A percentile compares a stretch with the other conserved stretches of the same genome.
phyloP scores from a whole-genome alignment of 257 asterid species.

The Jacaranda copaia region DNA sequence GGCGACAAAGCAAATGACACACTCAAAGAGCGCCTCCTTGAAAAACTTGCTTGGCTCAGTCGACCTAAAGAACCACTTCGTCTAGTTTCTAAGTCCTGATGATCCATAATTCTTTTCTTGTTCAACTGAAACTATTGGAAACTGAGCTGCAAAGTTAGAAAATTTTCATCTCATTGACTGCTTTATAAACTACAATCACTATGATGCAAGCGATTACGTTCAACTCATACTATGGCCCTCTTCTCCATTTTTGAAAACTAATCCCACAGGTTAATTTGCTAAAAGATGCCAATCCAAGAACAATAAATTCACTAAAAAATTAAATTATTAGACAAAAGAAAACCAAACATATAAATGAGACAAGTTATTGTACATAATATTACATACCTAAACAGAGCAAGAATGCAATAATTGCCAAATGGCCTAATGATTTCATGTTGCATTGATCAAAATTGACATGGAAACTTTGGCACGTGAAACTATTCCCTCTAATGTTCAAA shows the following conservation, averaged over 20 bases:
- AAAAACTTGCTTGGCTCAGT: constrained; percentile 51
- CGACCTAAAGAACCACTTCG: constrained; percentile 53
- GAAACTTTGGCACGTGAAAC: constrained; percentile 6
- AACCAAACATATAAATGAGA: neutral
- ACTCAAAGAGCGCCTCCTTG: constrained; percentile 57
- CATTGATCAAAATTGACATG: too few species aligned
- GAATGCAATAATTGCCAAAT: neutral
- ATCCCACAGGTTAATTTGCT: neutral
- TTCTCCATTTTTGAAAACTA: constrained; percentile 13
- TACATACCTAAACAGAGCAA: neutral
- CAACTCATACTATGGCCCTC: constrained; percentile 2
- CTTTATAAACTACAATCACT: neutral
- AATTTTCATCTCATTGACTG: neutral
- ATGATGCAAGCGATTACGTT: neutral
- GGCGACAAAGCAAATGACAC: constrained; percentile 40
- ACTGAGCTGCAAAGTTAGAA: neutral
- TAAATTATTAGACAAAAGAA: too few species aligned
- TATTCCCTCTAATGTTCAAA: neutral
- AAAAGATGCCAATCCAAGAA: too few species aligned
- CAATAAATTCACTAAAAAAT: neutral
- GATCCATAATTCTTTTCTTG: constrained; percentile 48
- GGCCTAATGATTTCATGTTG: too few species aligned
- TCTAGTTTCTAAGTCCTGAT: constrained; percentile 46
- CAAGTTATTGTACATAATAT: neutral
- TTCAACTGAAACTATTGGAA: constrained; percentile 17